phyloP scores from a whole-genome alignment of 2,329 filamentous ascomycete species.

The Trichoderma arundinaceum region DNA sequence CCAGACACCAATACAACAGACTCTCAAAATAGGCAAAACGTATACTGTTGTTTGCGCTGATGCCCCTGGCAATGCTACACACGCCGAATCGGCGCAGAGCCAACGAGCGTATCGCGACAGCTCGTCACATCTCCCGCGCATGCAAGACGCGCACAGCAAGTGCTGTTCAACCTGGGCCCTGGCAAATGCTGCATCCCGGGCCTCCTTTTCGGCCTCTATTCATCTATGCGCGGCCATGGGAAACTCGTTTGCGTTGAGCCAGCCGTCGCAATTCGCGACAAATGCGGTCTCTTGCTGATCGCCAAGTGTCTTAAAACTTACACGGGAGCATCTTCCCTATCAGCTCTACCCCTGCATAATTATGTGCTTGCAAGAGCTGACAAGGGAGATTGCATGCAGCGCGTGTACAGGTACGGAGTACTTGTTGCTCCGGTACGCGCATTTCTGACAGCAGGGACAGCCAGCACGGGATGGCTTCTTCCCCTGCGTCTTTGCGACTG shows the following conservation, averaged over 20 bases:
- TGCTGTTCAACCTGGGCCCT: not conserved
- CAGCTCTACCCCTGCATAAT: conserved; percentile 26
- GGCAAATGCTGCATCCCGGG: conserved; percentile 24
- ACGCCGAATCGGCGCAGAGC: not conserved
- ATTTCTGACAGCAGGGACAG: not conserved
- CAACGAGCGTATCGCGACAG: conserved; percentile 3
- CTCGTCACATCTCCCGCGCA: conserved; percentile 8
- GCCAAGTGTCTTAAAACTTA: conserved; percentile 17
- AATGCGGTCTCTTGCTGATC: conserved; percentile 15
- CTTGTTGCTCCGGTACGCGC: not conserved
- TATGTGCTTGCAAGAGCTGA: conserved; percentile 16
- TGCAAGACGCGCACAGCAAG: conserved; percentile 1
- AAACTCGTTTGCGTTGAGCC: conserved; percentile 17
- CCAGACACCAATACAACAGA: not conserved
- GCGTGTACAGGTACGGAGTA: not conserved
- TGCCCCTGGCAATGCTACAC: conserved; percentile 9
- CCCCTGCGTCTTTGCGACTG: not conserved
- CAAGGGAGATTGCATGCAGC: conserved; percentile 24
- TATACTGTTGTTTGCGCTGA: not conserved
- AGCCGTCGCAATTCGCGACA: conserved; percentile 25
- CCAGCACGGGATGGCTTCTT: not conserved
- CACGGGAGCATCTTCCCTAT: conserved; percentile 22
- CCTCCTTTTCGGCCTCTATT: not conserved
- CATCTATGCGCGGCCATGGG: not conserved
- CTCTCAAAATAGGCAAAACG: not conserved